Percentiles rank a stretch among this genome's conserved stretches.
Conservation (phyloP, 2,329 filamentous ascomycete genomes). For the Dactylellina drechsleri region DNA sequence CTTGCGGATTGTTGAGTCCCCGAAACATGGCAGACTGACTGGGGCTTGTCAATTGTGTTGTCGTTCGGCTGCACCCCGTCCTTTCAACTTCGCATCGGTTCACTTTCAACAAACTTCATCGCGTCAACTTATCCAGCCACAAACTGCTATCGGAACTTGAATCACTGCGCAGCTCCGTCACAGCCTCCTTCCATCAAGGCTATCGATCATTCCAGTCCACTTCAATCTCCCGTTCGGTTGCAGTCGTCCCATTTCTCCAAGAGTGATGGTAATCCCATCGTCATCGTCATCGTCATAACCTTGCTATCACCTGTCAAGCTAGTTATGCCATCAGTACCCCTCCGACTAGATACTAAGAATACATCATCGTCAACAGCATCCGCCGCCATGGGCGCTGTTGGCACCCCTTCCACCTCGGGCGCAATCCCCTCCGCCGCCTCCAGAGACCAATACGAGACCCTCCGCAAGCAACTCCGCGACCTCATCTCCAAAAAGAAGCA, state of each 20-base stretch:
- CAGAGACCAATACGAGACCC: conserved; percentile 57
- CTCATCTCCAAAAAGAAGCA: conserved; percentile 59
- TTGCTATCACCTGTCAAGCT: not conserved
- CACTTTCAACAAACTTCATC: conserved; percentile 24
- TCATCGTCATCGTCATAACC: not conserved
- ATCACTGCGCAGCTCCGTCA: too few species aligned
- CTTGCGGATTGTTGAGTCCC: too few species aligned
- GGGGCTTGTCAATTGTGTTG: too few species aligned
- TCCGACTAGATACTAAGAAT: conserved; percentile 41
- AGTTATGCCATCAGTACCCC: conserved; percentile 37
- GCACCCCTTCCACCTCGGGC: conserved; percentile 34
- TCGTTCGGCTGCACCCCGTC: conserved; percentile 21
- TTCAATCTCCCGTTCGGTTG: not conserved
- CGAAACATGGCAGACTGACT: too few species aligned
- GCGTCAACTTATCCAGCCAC: conserved; percentile 10
- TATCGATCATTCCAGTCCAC: conserved; percentile 17
- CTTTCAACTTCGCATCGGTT: conserved; percentile 26
- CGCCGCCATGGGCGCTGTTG: conserved; percentile 40
- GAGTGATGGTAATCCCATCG: not conserved
- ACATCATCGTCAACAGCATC: not conserved
- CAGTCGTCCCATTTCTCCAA: not conserved
- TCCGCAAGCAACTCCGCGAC: conserved; percentile 59
- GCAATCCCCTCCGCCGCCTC: conserved; percentile 46
- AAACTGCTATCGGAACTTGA: too few species aligned
- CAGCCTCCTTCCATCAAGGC: not conserved